phyloP scores from a whole-genome alignment of 176 grass and related monocot species.

The Hyparrhenia diplandra region DNA sequence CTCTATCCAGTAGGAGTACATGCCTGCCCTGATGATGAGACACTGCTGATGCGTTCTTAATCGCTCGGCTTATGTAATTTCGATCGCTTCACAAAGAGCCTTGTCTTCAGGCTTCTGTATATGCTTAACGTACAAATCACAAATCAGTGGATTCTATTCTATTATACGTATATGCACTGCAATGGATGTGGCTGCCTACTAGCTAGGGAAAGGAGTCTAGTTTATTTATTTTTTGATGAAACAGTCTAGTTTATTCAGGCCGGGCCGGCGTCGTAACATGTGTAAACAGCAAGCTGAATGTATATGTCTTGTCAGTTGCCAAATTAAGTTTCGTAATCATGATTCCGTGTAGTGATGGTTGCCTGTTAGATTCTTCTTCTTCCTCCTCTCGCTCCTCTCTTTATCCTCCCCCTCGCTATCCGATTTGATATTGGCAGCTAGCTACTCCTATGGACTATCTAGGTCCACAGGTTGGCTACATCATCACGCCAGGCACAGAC shows the following conservation, averaged over 20 bases:
- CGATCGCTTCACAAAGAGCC: no score
- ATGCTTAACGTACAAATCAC: no score
- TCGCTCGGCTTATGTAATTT: no score
- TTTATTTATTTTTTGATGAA: no score
- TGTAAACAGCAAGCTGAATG: background rate
- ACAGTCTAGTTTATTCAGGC: no score
- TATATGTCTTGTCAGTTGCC: background rate
- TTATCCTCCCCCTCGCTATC: background rate
- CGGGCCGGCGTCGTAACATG: background rate
- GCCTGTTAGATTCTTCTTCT: background rate
- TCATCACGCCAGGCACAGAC: slow-evolving; percentile 9
- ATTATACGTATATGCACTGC: no score
- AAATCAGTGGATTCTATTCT: background rate
- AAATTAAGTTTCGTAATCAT: background rate
- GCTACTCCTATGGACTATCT: background rate
- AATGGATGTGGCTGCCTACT: no score
- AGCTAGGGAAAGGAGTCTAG: background rate
- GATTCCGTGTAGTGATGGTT: background rate
- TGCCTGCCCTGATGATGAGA: no score
- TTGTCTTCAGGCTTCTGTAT: no score
- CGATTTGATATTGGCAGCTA: background rate
- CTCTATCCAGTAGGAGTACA: no score
- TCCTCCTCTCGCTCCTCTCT: background rate
- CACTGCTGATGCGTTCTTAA: no score
- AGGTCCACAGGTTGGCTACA: background rate